These are phyloP conservation scores for Saccharomycopsis schoenii DNA, from an alignment of 805 yeast genomes.

Conservation along the genomic window DNA sequence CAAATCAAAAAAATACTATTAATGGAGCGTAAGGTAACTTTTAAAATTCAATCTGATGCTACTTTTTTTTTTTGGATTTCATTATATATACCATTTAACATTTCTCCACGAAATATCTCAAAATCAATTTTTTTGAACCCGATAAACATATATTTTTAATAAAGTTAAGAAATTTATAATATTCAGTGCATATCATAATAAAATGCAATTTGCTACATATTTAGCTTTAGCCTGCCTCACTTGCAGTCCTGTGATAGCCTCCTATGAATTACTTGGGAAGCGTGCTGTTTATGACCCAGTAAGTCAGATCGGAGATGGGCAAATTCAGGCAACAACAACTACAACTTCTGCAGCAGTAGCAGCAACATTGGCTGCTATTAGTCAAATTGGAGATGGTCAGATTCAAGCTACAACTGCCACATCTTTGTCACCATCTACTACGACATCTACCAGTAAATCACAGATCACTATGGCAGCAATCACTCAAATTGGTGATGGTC, in stretches of 20 bases:
- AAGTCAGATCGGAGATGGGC: conserved; percentile 31
- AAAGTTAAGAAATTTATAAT: too few relatives aligned
- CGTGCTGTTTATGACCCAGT: conserved; percentile 27
- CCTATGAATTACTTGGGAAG: conserved; percentile 23
- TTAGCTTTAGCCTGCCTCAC: conserved; percentile 20
- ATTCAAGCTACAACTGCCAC: conserved; percentile 24
- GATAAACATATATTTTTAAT: too few relatives aligned
- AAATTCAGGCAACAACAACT: conserved; percentile 24
- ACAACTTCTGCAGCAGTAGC: conserved; percentile 20
- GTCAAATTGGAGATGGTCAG: conserved; percentile 32
- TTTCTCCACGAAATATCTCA: background rate
- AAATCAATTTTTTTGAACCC: too few relatives aligned
- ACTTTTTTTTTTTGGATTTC: background rate
- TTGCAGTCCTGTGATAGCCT: conserved; percentile 27
- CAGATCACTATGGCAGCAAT: conserved; percentile 26
- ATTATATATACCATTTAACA: background rate
- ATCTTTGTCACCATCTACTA: conserved; percentile 21
- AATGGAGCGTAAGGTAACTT: background rate
- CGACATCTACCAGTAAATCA: conserved; percentile 17
- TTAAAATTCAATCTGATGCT: too few relatives aligned
- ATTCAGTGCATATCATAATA: background rate
- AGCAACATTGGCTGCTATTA: conserved; percentile 21
- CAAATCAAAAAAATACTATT: background rate
- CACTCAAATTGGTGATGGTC: conserved; percentile 36
- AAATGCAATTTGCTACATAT: background rate